Base-by-base conservation (phyloP, 805 yeast genomes). In the Suhomyces sp. region DNA sequence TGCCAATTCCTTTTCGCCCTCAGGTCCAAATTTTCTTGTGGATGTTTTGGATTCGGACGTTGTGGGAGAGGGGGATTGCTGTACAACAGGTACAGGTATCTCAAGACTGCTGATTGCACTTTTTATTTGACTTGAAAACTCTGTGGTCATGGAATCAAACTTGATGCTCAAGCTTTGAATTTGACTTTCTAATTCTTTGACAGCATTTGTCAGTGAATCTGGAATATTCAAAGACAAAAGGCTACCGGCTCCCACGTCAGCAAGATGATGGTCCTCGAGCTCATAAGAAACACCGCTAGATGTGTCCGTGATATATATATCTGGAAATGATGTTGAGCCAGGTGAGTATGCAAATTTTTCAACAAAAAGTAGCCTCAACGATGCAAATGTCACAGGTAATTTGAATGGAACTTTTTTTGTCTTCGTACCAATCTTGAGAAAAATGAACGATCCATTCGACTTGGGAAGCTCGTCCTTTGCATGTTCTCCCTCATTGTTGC, bases 301-400 rank as follows among this genome's bases (percentile, higher is more conserved):
- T 0, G 74, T 71, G 40, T 86, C 95, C 41, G 73, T 79, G 5
- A 88, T 69, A 48, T 84, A 83, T 18, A 93, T 74, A 9, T 81
- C 84, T 0, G 98, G 97, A 46, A 88, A 87, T 1, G 76, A 60
- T 9, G 77, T 74, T 1, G 76, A 58, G 0, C 83, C 82, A 0
- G 95, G 93, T 0, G 91, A 74, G 54, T 83, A 88, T 2, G 91
- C 87, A 63, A 88, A 90, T 48, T 79, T 85, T 50, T 91, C 96
- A 5, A 90, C 85, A 52, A 91, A 91, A 16, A 85, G 62, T 2
- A 88, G 68, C 28, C 93, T 70, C 22, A 84, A 50, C 2, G 79
- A 68, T 3, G 80, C 72, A 30, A 73, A 51, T 0, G 81, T 60
- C 3, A 76, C 57, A 1, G 81, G 80, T 10, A 67, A 48, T 21